These are phyloP conservation scores for Epichloe glyceriae DNA, from an alignment of 2,329 filamentous ascomycete genomes.

Conservation along the genomic window DNA sequence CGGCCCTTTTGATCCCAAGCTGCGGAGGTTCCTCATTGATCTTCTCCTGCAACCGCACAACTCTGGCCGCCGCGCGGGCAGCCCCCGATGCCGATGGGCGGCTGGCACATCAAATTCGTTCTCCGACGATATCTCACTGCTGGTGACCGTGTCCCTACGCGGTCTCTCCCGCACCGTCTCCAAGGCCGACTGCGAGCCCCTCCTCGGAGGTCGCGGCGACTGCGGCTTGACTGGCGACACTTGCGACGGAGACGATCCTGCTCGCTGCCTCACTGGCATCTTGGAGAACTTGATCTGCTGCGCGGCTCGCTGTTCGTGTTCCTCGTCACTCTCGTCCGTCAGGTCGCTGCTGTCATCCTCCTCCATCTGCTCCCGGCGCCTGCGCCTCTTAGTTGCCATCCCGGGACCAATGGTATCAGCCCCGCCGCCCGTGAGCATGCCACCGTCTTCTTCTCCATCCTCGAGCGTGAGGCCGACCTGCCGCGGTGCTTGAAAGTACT, in stretches of 20 bases:
- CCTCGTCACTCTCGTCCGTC: constrained; percentile 74
- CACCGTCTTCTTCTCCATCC: constrained; percentile 59
- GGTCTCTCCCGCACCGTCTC: constrained; percentile 58
- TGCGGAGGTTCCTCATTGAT: constrained; percentile 24
- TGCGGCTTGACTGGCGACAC: constrained; percentile 47
- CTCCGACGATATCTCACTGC: constrained; percentile 72
- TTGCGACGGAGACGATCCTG: constrained; percentile 78
- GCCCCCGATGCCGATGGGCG: constrained; percentile 52
- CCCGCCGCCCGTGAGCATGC: constrained; percentile 55
- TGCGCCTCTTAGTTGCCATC: constrained; percentile 52
- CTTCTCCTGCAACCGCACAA: constrained; percentile 23
- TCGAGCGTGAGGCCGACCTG: constrained; percentile 51
- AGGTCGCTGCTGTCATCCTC: constrained; percentile 79
- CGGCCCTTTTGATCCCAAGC: constrained; percentile 28
- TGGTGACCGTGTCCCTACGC: constrained; percentile 64
- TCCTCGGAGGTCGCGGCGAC: constrained; percentile 37
- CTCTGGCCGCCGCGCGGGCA: constrained; percentile 39
- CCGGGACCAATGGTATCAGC: constrained; percentile 57
- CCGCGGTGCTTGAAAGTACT: constrained; percentile 67
- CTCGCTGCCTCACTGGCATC: constrained; percentile 77
- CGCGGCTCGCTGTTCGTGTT: constrained; percentile 59
- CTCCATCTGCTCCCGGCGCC: constrained; percentile 60
- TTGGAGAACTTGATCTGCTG: constrained; percentile 94
- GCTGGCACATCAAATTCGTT: constrained; percentile 60
- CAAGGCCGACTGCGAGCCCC: constrained; percentile 59